Base-by-base conservation (phyloP, 257 asterid species). In the Solanum clarkiae region DNA sequence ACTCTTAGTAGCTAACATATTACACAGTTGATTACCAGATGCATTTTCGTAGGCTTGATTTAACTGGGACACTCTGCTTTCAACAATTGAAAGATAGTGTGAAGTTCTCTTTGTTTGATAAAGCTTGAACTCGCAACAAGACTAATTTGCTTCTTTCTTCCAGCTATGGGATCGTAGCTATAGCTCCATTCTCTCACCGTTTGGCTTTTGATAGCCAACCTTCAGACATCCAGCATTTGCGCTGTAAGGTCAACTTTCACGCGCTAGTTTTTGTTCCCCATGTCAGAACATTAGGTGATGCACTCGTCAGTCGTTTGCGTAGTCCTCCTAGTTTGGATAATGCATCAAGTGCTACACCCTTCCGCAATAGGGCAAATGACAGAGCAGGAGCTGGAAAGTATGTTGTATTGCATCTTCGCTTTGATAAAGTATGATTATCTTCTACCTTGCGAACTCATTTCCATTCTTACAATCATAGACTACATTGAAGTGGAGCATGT, bases 161-260 rank as follows among this genome's bases (percentile, higher is more conserved):
- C 90, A 90, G 92, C 88, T 66, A 87, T 70, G 92, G 92, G 85
- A 84, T 90, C 53, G 90, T 80, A 68, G 91, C 92, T 57, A 84
- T 90, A 75, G 88, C 92, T 79, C 92, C 92, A 59, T 90, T 90
- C 84, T 90, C 92, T 82, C 92, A 90, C 77, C 91, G 91, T 29
- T 79, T 90, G 87, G 90, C 90, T 81, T 90, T 90, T 57, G 91
- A 90, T 85, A 87, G 75, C 86, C 84, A 88, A 86, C 87, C 91
- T 85, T 86, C 87, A 53, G 87, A 86, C 29, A 87, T 90, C 86
- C 92, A 90, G 86, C 89, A 80, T 45, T 86, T 90, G 26, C 89
- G 92, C 18, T 90, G 92, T 80, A 90, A 88, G 84, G 91, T 90
- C 72, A 90, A 90, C 74, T 90, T 90, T 84, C 85, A 86, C 22